These are phyloP conservation scores for Cicer yamashitae DNA, from an alignment of 306 rosid species.

Conservation along the genomic window DNA sequence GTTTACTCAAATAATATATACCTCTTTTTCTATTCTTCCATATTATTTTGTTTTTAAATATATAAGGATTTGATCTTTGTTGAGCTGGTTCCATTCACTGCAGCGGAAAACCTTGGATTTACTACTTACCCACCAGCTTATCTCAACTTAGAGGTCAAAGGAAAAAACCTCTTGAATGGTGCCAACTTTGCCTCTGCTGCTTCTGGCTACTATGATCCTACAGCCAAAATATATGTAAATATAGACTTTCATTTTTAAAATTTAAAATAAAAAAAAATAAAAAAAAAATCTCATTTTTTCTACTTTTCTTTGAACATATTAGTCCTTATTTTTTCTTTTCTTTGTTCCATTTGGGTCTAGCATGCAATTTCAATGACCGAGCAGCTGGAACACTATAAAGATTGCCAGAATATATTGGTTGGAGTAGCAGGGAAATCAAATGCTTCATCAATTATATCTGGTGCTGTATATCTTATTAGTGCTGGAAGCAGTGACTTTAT, in stretches of 20 bases:
- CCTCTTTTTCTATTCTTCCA: neutral
- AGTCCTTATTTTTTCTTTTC: neutral
- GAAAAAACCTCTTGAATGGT: conserved; percentile 51
- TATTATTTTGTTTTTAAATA: conserved; percentile 11
- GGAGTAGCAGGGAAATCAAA: conserved; percentile 57
- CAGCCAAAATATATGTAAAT: conserved; percentile 73
- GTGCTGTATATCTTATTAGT: conserved; percentile 62
- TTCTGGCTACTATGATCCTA: conserved; percentile 69
- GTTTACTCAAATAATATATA: neutral
- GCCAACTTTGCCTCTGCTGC: conserved; percentile 75
- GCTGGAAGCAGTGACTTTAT: conserved; percentile 84
- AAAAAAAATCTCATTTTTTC: neutral
- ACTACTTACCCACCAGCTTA: conserved; percentile 60
- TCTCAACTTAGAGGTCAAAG: conserved; percentile 50
- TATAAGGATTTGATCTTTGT: conserved; percentile 27
- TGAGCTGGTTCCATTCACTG: conserved; percentile 12
- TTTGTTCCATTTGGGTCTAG: conserved; percentile 48
- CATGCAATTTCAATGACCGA: conserved; percentile 61
- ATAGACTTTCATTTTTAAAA: conserved; percentile 2
- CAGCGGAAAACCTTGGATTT: conserved; percentile 63
- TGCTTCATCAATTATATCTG: conserved; percentile 65
- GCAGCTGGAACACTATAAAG: conserved; percentile 69
- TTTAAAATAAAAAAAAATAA: no score
- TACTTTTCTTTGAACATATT: neutral
- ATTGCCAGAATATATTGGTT: conserved; percentile 59